Percentiles rank a stretch among this genome's conserved stretches.
Conservation (phyloP, 2,329 filamentous ascomycete species). For the Xylariaceae sp. region DNA sequence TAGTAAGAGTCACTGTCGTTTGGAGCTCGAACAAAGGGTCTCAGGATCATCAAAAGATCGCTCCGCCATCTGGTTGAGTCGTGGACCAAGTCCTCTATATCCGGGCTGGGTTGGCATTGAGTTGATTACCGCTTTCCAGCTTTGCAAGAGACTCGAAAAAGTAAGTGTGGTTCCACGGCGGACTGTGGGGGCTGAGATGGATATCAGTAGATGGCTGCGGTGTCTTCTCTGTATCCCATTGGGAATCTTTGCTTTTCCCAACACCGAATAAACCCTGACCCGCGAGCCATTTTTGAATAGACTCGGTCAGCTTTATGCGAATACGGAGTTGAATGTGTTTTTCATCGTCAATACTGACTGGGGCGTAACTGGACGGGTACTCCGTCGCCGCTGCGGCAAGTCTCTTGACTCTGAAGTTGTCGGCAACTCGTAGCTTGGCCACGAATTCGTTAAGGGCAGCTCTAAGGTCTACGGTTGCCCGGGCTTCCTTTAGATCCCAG, state of each 20-base stretch:
- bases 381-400: slow-evolving; percentile 19
- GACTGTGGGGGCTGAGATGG: slow-evolving; percentile 6
- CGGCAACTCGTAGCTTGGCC: slow-evolving; percentile 5
- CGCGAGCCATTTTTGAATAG: slow-evolving; percentile 9
- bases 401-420: slow-evolving; percentile 16
- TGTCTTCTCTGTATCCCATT: background rate
- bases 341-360: slow-evolving; percentile 7
- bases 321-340: slow-evolving; percentile 6
- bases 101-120: no score
- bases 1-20: no score
- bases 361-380: slow-evolving; percentile 9
- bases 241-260: background rate
- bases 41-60: no score
- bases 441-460: slow-evolving; percentile 22
- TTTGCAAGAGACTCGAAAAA: slow-evolving; percentile 13
- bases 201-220: background rate
- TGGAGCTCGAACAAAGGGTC: no score
- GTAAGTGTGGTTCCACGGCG: slow-evolving; percentile 15
- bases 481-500: slow-evolving; percentile 26
- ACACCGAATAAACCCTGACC: background rate
- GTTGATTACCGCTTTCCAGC: no score
- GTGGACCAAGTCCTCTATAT: no score
- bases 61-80: no score
- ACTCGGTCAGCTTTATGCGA: slow-evolving; percentile 1
- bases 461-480: slow-evolving; percentile 24